These are phyloP conservation scores for Vickermania spadyakhi DNA, from an alignment of 208 protist species.

Conservation along the genomic window DNA sequence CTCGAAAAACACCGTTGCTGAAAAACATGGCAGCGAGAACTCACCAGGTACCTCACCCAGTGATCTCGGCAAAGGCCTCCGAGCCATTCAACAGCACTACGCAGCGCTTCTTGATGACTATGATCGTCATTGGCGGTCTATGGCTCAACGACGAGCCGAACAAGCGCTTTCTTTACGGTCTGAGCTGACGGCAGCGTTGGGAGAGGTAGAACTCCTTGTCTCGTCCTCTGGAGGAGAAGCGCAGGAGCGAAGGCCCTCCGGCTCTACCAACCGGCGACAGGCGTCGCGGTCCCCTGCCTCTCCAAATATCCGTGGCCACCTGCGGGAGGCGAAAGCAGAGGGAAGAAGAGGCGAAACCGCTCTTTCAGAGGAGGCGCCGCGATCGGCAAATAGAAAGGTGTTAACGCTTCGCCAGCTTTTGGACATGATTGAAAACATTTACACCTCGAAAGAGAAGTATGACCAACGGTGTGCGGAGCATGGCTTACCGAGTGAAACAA, in stretches of 20 bases:
- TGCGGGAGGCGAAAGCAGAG: slow-evolving; percentile 6
- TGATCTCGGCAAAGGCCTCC: slow-evolving; percentile 7
- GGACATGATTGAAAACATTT: slow-evolving; percentile 82
- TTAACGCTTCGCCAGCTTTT: slow-evolving; percentile 70
- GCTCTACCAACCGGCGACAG: neutral
- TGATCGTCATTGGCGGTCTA: slow-evolving; percentile 52
- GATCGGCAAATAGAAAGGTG: slow-evolving; percentile 19
- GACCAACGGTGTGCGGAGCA: slow-evolving; percentile 72
- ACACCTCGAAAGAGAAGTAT: slow-evolving; percentile 81
- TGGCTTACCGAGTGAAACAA: slow-evolving; percentile 77
- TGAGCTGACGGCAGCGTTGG: slow-evolving; percentile 58
- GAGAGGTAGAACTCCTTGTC: slow-evolving; percentile 62
- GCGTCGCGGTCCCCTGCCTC: neutral
- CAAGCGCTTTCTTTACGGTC: slow-evolving; percentile 34
- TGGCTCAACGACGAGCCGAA: slow-evolving; percentile 35
- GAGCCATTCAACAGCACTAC: slow-evolving; percentile 24
- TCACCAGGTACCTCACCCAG: neutral
- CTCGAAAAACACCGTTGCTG: neutral
- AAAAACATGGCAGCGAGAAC: too few relatives aligned
- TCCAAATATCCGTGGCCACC: neutral
- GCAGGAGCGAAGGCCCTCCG: neutral
- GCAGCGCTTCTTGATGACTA: slow-evolving; percentile 44
- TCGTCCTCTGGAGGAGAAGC: too few relatives aligned
- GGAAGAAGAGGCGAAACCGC: slow-evolving; percentile 5
- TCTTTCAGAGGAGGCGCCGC: neutral